These are phyloP conservation scores for Geranium brycei DNA, from an alignment of 345 rosid species.

Conservation along the genomic window DNA sequence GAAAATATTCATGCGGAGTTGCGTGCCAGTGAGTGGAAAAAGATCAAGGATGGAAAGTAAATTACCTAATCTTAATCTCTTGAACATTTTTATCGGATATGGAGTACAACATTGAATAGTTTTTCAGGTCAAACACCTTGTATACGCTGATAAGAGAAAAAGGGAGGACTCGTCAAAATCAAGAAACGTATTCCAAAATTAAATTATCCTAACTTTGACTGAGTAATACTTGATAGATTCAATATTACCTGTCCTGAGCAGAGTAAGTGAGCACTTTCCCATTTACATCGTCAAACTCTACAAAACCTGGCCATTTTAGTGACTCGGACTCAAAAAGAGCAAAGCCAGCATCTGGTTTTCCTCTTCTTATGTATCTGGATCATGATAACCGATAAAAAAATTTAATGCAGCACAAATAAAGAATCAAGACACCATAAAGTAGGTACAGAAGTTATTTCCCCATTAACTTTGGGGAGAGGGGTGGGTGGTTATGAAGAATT, in stretches of 20 bases:
- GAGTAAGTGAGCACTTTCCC: conserved; percentile 68
- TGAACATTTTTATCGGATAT: conserved; percentile 34
- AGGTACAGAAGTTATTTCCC: background rate
- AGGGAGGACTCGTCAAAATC: conserved; percentile 11
- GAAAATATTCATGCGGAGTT: too few species aligned
- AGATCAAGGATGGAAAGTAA: too few species aligned
- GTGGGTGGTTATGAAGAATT: background rate
- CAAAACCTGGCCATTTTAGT: conserved; percentile 72
- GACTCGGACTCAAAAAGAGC: conserved; percentile 20
- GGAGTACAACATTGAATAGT: conserved; percentile 36
- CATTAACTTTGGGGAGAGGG: background rate
- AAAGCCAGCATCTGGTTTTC: conserved; percentile 55
- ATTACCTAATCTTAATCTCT: conserved; percentile 37
- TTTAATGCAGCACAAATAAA: background rate
- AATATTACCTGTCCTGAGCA: conserved; percentile 48
- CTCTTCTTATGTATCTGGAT: conserved; percentile 45
- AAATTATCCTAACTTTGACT: background rate
- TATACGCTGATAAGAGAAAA: conserved; percentile 18
- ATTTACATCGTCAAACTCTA: conserved; percentile 79
- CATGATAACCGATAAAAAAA: background rate
- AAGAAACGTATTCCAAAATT: background rate
- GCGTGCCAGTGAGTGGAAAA: too few species aligned
- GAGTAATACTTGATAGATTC: background rate
- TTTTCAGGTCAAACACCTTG: conserved; percentile 28
- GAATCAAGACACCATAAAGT: background rate